Conservation (phyloP, 768 basidiomycete genomes). For the Podaxis sp. region DNA sequence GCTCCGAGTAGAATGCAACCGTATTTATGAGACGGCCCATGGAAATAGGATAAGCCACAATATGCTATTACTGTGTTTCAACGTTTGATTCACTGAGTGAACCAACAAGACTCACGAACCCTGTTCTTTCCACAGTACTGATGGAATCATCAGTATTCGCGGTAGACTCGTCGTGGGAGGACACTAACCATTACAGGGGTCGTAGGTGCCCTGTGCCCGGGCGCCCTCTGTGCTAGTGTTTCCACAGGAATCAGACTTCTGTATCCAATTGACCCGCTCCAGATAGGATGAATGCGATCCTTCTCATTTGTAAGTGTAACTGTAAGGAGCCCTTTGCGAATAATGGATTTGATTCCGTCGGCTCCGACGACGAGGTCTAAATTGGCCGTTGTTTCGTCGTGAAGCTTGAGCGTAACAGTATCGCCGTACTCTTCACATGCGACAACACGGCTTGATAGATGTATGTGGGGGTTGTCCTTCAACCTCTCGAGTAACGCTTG, state of each 20-base stretch:
- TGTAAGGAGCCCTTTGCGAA: conserved; percentile 26
- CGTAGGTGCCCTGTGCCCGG: conserved; percentile 22
- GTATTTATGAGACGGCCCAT: conserved; percentile 36
- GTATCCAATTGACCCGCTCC: conserved; percentile 42
- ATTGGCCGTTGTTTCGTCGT: conserved; percentile 42
- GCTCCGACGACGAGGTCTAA: conserved; percentile 50
- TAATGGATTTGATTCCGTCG: conserved; percentile 37
- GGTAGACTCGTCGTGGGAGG: neutral
- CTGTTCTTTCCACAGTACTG: conserved; percentile 34
- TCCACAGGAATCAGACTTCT: conserved; percentile 36
- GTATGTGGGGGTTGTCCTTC: conserved; percentile 29
- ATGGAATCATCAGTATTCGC: neutral
- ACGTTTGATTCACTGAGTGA: conserved; percentile 16
- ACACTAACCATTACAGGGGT: conserved; percentile 24
- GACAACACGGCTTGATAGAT: conserved; percentile 42
- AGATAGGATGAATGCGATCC: conserved; percentile 30
- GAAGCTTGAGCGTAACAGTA: conserved; percentile 35
- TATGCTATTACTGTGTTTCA: conserved; percentile 26
- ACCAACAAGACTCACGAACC: conserved; percentile 16
- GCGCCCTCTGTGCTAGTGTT: conserved; percentile 25
- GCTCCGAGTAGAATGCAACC: conserved; percentile 29
- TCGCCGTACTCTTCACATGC: conserved; percentile 33
- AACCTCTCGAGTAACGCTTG: conserved; percentile 41
- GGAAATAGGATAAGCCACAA: conserved; percentile 40
- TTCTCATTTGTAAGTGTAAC: conserved; percentile 16